Conservation (phyloP, 306 rosid species). For the Cucumis hystrix region DNA sequence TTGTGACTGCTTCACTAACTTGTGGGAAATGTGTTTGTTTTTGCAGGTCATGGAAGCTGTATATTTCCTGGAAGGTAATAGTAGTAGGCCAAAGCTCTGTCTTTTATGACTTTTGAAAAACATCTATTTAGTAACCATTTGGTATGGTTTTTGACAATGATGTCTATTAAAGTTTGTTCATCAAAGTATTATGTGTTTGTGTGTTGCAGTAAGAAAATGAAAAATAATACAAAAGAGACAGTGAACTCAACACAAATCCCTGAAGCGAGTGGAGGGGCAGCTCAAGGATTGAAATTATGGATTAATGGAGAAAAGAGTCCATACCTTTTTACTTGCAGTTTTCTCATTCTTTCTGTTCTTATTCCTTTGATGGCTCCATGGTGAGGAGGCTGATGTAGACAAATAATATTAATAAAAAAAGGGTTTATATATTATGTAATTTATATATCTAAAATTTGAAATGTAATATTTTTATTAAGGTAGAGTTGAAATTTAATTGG, state of each 20-base stretch:
- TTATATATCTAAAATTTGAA: constrained; percentile 11
- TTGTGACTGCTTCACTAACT: constrained; percentile 2
- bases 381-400: constrained; percentile 19
- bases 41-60: constrained; percentile 82
- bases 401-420: not conserved
- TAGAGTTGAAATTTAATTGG: not conserved
- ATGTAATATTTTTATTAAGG: not conserved
- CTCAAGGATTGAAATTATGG: constrained; percentile 27
- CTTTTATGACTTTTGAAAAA: not conserved
- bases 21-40: constrained; percentile 34
- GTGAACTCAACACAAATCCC: constrained; percentile 36
- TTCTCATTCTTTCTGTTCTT: constrained; percentile 24
- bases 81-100: not conserved
- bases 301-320: constrained; percentile 22
- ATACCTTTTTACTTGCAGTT: constrained; percentile 19
- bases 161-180: not conserved
- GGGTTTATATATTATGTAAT: not conserved
- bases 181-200: not conserved
- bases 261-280: constrained; percentile 41
- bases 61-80: constrained; percentile 78
- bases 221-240: constrained; percentile 34
- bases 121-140: too few relatives aligned
- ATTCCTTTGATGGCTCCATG: constrained; percentile 30
- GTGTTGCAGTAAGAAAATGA: constrained; percentile 48
- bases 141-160: not conserved